Evolutionary conservation across 177 flowering plant genomes (phyloP).

Genomic region (Viscum album): DNA sequence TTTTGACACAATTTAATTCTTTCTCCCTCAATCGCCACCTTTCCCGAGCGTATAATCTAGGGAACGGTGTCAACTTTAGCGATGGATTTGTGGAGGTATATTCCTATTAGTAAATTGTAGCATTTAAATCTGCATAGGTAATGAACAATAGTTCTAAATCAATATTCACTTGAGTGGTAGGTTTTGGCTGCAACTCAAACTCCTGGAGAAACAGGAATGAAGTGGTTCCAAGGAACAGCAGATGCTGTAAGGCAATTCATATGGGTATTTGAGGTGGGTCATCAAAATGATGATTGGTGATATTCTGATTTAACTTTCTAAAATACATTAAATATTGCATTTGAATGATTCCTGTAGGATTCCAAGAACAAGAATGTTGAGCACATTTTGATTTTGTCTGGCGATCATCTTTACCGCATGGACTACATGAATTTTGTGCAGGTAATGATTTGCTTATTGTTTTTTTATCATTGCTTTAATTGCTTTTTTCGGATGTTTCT

Average conservation of each 20-base stretch:
- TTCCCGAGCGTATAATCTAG: constrained; percentile 6
- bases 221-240: constrained; percentile 40
- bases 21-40: constrained; percentile 11
- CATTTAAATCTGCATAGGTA: no score
- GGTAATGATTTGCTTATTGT: constrained; percentile 13
- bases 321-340: background rate
- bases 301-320: background rate
- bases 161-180: constrained; percentile 12
- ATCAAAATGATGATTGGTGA: background rate
- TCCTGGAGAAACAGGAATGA: constrained; percentile 33
- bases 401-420: constrained; percentile 40
- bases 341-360: constrained; percentile 20
- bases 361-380: constrained; percentile 35
- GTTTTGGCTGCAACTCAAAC: constrained; percentile 40
- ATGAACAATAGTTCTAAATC: background rate
- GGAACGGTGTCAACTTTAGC: constrained; percentile 9
- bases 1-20: constrained; percentile 10
- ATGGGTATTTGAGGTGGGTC: constrained; percentile 34
- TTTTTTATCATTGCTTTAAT: background rate
- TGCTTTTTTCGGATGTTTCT: background rate
- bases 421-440: constrained; percentile 37
- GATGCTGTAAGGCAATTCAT: constrained; percentile 39
- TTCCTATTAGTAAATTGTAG: background rate
- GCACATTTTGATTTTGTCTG: constrained; percentile 30
- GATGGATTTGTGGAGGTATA: constrained; percentile 13